Percentiles rank a stretch among this genome's conserved stretches.
phyloP scores from a whole-genome alignment of 192 early-diverging fungal species.

The Pilobolus umbonatus region DNA sequence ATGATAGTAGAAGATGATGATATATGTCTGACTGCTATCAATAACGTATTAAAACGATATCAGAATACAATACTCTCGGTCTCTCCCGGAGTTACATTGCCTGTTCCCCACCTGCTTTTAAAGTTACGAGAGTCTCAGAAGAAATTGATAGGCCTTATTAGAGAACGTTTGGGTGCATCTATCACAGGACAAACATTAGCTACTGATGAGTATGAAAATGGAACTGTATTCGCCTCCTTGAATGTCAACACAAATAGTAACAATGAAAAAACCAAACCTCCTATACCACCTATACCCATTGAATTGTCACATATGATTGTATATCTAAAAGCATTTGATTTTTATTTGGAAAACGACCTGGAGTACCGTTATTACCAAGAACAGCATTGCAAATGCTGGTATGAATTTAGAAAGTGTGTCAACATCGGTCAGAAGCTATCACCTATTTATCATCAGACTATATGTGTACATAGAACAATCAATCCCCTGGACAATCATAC shows the following conservation, averaged over 20 bases:
- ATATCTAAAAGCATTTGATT: slow-evolving; percentile 17
- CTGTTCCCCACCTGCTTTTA: slow-evolving; percentile 78
- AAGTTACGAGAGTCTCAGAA: slow-evolving; percentile 59
- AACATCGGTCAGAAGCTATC: slow-evolving; percentile 36
- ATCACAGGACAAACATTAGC: background rate
- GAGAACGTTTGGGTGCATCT: slow-evolving; percentile 16
- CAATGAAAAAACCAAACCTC: background rate
- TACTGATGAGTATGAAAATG: background rate
- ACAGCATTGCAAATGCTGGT: slow-evolving; percentile 37
- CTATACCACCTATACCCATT: slow-evolving; percentile 4
- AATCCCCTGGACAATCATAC: slow-evolving; percentile 50
- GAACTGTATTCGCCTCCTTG: too few relatives aligned
- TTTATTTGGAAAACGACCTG: background rate
- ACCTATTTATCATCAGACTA: slow-evolving; percentile 66
- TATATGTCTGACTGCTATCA: slow-evolving; percentile 24
- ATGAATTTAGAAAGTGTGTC: slow-evolving; percentile 37
- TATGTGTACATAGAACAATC: slow-evolving; percentile 66
- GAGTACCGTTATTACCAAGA: slow-evolving; percentile 39
- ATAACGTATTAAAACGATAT: slow-evolving; percentile 50
- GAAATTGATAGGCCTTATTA: slow-evolving; percentile 31
- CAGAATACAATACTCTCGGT: slow-evolving; percentile 76
- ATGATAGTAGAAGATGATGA: slow-evolving; percentile 18
- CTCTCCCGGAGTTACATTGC: slow-evolving; percentile 81
- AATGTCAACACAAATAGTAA: background rate
- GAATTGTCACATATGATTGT: slow-evolving; percentile 9